Base-by-base conservation (phyloP, 306 rosid species). In the Canavalia gladiata region DNA sequence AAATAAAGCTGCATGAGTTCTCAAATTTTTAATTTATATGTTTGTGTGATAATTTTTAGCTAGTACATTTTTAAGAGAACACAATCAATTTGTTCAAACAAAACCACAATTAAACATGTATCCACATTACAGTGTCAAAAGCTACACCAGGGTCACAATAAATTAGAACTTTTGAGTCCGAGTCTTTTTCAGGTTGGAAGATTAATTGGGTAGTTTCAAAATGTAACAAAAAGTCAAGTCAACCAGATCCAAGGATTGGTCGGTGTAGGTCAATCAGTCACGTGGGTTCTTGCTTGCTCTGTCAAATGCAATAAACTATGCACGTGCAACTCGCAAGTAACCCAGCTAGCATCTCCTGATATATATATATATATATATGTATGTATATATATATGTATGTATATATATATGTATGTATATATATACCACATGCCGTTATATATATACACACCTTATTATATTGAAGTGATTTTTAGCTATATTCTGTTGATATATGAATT, bases 181-280 rank as follows among this genome's bases (percentile, higher is more conserved):
- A n/a, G 8, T 12, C 9, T 18, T 18, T 37, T 37, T 37, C 2
- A 37, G 41, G 3, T 37, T 37, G 1, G 41, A 37, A 37, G 41
- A 37, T 37, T 4, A 37, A 2, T 37, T 37, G 4, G 41, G 2
- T 18, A 25, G 45, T 43, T 77, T 77, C 37, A 2, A 11, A 46
- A n/a, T 6, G 2, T 41, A 65, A 65, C 37, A 7, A 63, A 9
- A 30, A 30, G 45, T 4, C 46, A 68, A 68, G 58, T 68, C 76
- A 78, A 78, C 50, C 12, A 68, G 82, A 78, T 78, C 82, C 50
- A 43, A 54, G 18, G 59, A 56, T 58, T 37, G 47, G 41, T 6
- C 57, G 76, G 25, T 42, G 39, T 68, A 3, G 47, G 75, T 78
- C 82, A 78, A 78, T 59, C 10, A 5, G 25, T n/a, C 85, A 75